Conservation (phyloP, 208 protist species). For the Endotrypanum monterogeii region DNA sequence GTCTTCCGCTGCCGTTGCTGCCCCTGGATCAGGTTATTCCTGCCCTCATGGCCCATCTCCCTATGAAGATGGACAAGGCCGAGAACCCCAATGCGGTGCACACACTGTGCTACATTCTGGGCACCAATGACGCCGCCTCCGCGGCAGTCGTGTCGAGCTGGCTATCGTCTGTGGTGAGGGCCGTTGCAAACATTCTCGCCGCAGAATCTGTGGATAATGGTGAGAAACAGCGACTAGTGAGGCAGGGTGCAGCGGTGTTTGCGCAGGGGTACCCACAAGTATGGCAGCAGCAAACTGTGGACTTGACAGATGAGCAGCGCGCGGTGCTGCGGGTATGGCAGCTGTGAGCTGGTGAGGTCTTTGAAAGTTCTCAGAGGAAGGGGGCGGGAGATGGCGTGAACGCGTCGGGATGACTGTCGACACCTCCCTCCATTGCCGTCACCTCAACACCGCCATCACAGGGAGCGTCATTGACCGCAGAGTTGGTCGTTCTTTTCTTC, state of each 20-base stretch:
- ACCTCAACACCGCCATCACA: background rate
- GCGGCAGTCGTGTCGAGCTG: conserved; percentile 31
- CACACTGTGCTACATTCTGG: conserved; percentile 54
- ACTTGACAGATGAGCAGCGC: conserved; percentile 39
- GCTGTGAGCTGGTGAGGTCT: conserved; percentile 20
- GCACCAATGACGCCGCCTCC: conserved; percentile 13
- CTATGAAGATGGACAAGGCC: conserved; percentile 78
- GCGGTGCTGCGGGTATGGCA: conserved; percentile 34
- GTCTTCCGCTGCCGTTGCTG: conserved; percentile 34
- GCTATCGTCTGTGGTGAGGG: conserved; percentile 39
- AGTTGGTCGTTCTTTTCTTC: background rate
- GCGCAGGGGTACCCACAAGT: conserved; percentile 20
- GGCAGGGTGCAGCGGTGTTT: conserved; percentile 38
- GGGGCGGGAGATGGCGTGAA: background rate
- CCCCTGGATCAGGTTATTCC: conserved; percentile 48
- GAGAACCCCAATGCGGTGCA: conserved; percentile 76
- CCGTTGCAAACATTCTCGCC: conserved; percentile 46
- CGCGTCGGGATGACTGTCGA: background rate
- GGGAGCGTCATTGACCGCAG: background rate
- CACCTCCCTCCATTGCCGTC: background rate
- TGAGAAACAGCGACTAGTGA: conserved; percentile 52
- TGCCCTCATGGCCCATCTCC: conserved; percentile 50
- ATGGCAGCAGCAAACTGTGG: conserved; percentile 36
- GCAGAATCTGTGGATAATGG: conserved; percentile 49
- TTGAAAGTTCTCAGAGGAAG: background rate